Evolutionary conservation across 1,139 yeast species (phyloP).

Genomic region (Diutina sp.): DNA sequence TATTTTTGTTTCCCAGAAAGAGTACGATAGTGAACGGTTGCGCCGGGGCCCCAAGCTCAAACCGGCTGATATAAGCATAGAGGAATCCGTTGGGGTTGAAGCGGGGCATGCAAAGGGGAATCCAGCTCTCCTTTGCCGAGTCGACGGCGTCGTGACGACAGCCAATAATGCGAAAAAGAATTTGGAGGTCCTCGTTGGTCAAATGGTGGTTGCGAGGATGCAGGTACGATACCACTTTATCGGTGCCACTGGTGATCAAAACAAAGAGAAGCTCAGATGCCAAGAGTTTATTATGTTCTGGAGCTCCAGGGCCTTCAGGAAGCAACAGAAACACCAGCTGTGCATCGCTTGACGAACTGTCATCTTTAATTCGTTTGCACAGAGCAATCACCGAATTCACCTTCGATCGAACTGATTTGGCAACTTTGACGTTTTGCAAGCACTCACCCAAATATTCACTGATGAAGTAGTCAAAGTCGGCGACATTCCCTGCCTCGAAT

Average conservation of each 20-base stretch:
- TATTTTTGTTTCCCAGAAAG: slow-evolving; percentile 71
- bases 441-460: slow-evolving; percentile 7
- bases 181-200: slow-evolving; percentile 18
- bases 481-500: slow-evolving; percentile 3
- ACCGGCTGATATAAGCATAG: slow-evolving; percentile 61
- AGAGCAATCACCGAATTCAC: slow-evolving; percentile 17
- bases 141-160: slow-evolving; percentile 6
- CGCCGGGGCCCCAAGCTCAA: slow-evolving; percentile 20
- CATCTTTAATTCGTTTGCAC: slow-evolving; percentile 12
- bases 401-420: slow-evolving; percentile 21
- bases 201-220: slow-evolving; percentile 24
- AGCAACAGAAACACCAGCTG: not conserved
- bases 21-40: slow-evolving; percentile 49
- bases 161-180: slow-evolving; percentile 17
- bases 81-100: slow-evolving; percentile 83
- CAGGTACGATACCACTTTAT: slow-evolving; percentile 17
- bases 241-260: slow-evolving; percentile 12
- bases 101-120: slow-evolving; percentile 84
- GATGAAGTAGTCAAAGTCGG: slow-evolving; percentile 3
- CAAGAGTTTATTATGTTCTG: slow-evolving; percentile 7
- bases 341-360: not conserved
- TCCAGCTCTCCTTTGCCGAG: slow-evolving; percentile 46
- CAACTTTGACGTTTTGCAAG: slow-evolving; percentile 18
- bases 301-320: slow-evolving; percentile 4
- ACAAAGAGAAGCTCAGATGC: slow-evolving; percentile 25